Conservation (phyloP, 495 filamentous ascomycete species). For the Aspergillus hancockii region DNA sequence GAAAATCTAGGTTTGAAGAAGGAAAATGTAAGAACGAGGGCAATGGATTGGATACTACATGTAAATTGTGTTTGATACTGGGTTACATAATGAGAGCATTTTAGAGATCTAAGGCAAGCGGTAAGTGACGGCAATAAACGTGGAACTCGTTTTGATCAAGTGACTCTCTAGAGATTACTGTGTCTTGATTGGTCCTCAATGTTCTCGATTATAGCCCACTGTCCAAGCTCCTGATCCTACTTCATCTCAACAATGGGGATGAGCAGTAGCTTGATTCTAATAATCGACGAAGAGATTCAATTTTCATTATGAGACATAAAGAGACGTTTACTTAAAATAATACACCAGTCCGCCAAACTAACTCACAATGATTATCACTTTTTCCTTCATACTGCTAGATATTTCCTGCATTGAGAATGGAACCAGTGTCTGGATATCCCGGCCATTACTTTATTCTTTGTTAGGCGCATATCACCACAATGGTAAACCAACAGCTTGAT, state of each 20-base stretch:
- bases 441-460: neutral
- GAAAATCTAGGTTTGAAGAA: neutral
- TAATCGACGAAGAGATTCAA: too few relatives aligned
- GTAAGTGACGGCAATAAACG: neutral
- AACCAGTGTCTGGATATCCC: neutral
- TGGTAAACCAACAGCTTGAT: slow-evolving; percentile 40
- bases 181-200: too few relatives aligned
- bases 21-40: neutral
- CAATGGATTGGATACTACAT: neutral
- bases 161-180: too few relatives aligned
- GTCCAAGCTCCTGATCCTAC: too few relatives aligned
- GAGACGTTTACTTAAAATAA: too few relatives aligned
- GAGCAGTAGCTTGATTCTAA: too few relatives aligned
- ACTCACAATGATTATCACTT: neutral
- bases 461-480: neutral
- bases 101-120: neutral
- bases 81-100: neutral
- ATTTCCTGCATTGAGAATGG: neutral
- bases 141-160: too few relatives aligned
- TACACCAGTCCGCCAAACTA: too few relatives aligned
- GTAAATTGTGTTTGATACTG: neutral
- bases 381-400: neutral
- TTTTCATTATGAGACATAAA: too few relatives aligned
- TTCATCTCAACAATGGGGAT: too few relatives aligned
- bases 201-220: too few relatives aligned